Percentiles rank a stretch among this genome's conserved stretches.
phyloP scores from a whole-genome alignment of 2,329 filamentous ascomycete genomes.

The Hymenoscyphus occultus region DNA sequence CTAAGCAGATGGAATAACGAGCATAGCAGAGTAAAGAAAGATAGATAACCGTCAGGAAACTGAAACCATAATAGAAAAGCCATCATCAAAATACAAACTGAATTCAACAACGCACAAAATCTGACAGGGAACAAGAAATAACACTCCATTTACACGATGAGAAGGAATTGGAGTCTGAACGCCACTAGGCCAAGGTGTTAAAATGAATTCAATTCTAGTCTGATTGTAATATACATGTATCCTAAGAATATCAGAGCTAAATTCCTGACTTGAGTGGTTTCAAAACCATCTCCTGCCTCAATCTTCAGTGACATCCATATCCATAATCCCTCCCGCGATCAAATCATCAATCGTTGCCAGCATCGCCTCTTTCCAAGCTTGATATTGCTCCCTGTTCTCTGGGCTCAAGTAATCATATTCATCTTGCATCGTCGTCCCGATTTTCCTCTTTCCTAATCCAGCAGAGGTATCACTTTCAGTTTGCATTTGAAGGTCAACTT shows the following conservation, averaged over 20 bases:
- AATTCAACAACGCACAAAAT: no score
- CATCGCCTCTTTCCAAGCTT: slow-evolving; percentile 61
- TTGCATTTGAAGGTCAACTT: slow-evolving; percentile 36
- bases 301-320: slow-evolving; percentile 13
- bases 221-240: not conserved
- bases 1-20: no score
- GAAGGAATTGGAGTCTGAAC: not conserved
- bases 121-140: no score
- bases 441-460: slow-evolving; percentile 19
- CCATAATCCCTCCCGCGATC: slow-evolving; percentile 15
- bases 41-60: no score
- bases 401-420: slow-evolving; percentile 69
- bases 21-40: no score
- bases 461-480: slow-evolving; percentile 33
- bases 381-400: slow-evolving; percentile 58
- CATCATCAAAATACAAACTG: no score
- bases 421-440: slow-evolving; percentile 69
- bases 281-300: not conserved
- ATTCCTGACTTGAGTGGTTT: not conserved
- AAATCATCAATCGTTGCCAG: slow-evolving; percentile 53
- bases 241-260: not conserved
- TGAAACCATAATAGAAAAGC: no score
- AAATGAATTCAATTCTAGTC: not conserved
- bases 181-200: not conserved
- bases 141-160: not conserved